Percentiles rank a stretch among this genome's conserved stretches.
These are phyloP conservation scores for Drosera spatulata DNA, from an alignment of 179 eudicot species.

Conservation along the genomic window DNA sequence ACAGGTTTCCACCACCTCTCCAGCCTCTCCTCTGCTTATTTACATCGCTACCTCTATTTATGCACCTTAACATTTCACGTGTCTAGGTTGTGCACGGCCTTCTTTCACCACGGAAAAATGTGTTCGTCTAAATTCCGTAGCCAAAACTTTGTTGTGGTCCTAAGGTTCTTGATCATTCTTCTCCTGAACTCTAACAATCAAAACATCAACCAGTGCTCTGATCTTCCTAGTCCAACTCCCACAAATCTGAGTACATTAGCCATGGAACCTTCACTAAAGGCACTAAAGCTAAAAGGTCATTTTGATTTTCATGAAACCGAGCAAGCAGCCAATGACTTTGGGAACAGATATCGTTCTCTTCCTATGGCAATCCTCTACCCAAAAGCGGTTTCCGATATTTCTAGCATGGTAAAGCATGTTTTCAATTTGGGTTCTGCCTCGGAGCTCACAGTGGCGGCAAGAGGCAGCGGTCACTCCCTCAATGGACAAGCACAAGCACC, in stretches of 20 bases:
- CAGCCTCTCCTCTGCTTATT: slow-evolving; percentile 1
- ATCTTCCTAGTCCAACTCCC: slow-evolving; percentile 18
- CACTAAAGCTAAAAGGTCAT: slow-evolving; percentile 45
- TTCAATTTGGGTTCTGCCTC: slow-evolving; percentile 57
- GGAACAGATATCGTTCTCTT: slow-evolving; percentile 43
- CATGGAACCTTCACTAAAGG: slow-evolving; percentile 15
- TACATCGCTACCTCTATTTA: background rate
- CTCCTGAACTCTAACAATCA: slow-evolving; percentile 19
- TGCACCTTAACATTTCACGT: background rate
- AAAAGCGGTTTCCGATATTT: slow-evolving; percentile 57
- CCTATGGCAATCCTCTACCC: slow-evolving; percentile 72
- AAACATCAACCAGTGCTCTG: slow-evolving; percentile 19
- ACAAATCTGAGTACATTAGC: slow-evolving; percentile 13
- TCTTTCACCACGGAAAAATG: background rate
- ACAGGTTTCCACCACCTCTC: background rate
- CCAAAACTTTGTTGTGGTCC: slow-evolving; percentile 12
- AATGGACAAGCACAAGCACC: slow-evolving; percentile 81
- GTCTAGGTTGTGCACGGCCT: background rate
- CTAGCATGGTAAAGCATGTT: slow-evolving; percentile 49
- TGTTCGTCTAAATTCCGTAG: slow-evolving; percentile 11
- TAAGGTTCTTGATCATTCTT: slow-evolving; percentile 17
- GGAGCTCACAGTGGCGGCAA: slow-evolving; percentile 69
- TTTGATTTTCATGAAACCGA: slow-evolving; percentile 41
- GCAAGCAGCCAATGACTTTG: slow-evolving; percentile 68
- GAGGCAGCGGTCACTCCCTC: slow-evolving; percentile 92